A percentile compares a stretch with the other conserved stretches of the same genome.
These are phyloP conservation scores for Kalaharituber pfeilii DNA, from an alignment of 2,329 filamentous ascomycete species.

Conservation along the genomic window DNA sequence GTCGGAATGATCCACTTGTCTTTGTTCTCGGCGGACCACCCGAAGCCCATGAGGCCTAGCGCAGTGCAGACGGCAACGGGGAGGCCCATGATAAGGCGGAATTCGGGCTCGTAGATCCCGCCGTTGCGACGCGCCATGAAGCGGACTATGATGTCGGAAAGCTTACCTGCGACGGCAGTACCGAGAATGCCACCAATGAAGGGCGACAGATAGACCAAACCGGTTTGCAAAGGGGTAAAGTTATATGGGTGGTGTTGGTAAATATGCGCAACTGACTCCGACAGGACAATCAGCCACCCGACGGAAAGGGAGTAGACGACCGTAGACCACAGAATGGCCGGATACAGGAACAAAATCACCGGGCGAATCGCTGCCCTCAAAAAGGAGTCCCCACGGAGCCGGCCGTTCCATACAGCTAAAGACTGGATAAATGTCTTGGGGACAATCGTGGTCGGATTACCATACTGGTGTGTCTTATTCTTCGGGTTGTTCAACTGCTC, in stretches of 20 bases:
- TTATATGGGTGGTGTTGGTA: slow-evolving; percentile 59
- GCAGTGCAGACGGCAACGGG: slow-evolving; percentile 64
- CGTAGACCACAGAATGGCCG: slow-evolving; percentile 74
- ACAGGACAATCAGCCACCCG: slow-evolving; percentile 90
- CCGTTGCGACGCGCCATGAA: slow-evolving; percentile 70
- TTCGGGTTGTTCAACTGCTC: background rate
- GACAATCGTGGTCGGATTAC: background rate
- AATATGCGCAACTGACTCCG: slow-evolving; percentile 66
- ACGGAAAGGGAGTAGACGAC: slow-evolving; percentile 73
- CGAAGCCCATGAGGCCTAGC: slow-evolving; percentile 83
- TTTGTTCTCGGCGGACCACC: slow-evolving; percentile 65
- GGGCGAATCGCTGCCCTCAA: slow-evolving; percentile 58
- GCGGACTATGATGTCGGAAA: slow-evolving; percentile 70
- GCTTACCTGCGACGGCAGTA: slow-evolving; percentile 75
- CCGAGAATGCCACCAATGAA: slow-evolving; percentile 79
- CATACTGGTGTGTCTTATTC: background rate
- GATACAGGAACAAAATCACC: slow-evolving; percentile 74
- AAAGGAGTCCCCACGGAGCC: slow-evolving; percentile 64
- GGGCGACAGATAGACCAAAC: slow-evolving; percentile 74
- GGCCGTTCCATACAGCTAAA: slow-evolving; percentile 59
- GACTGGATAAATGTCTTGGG: slow-evolving; percentile 55
- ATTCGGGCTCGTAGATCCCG: slow-evolving; percentile 92
- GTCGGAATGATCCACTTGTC: slow-evolving; percentile 85
- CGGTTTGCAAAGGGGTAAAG: slow-evolving; percentile 63
- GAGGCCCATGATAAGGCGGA: slow-evolving; percentile 69